Base-by-base conservation (phyloP, 1,284 basidiomycete species). In the Pseudomicrostroma phylloplanum region DNA sequence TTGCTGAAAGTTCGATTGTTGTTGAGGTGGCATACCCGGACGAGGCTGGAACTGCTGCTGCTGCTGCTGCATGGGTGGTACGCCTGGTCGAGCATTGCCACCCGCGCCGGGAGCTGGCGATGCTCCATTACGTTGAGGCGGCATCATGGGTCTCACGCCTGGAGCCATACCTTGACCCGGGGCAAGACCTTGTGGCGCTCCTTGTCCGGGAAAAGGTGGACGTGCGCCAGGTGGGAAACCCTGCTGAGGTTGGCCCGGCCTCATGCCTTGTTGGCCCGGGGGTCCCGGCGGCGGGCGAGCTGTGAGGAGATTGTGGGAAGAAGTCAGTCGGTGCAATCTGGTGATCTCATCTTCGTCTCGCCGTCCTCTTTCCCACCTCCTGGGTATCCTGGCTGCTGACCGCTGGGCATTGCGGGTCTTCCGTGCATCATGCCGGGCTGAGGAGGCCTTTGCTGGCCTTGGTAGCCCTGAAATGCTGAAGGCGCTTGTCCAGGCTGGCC, bases 21-120 rank as follows among this genome's bases (percentile, higher is more conserved):
- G 68, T 48, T 62, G 61, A 15, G 57, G 65, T 26, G 65, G 63
- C 36, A n/a, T 36, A 39, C 55, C 55, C 8, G 26, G 51, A 25
- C 51, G 21, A 25, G 51, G 57, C 30, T 36, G 30, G 9, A 36
- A 36, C 30, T 36, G 57, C 42, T 43, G 57, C 42, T 46, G 59
- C 58, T 60, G 58, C 19, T 40, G 30, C 40, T 23, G 41, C 51
- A 43, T 55, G 39, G 58, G 58, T 17, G 59, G 54, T 53, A 60
- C 56, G 19, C 59, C 59, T 17, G 54, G 54, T 30, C 21, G 40
- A 12, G 30, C 41, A n/a, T n/a, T 36, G 30, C 30, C 9, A 9
- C 30, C 30, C 4, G 43, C 17, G 15, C 17, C 17, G 4, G 43
- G 43, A 48, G 43, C 43, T n/a, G 43, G 43, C 6, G 43, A 48